Evolutionary conservation across 805 yeast species (phyloP).

Genomic region (Yarrowia sp.): DNA sequence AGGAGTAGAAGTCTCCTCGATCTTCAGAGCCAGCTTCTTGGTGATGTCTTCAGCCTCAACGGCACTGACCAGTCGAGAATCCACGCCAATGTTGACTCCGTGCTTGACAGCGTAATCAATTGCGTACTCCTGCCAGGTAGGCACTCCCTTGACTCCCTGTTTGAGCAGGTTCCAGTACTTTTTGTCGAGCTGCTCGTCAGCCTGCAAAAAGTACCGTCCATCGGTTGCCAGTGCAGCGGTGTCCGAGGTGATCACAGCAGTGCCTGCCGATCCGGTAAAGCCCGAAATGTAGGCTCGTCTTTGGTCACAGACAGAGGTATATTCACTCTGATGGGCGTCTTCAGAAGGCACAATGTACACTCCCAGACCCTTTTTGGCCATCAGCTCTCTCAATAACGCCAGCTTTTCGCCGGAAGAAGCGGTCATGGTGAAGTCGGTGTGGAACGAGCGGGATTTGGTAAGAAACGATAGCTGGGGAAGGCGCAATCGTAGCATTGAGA

Average conservation of each 20-base stretch:
- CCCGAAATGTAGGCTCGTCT: slow-evolving; percentile 82
- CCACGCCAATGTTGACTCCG: slow-evolving; percentile 73
- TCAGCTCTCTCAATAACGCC: slow-evolving; percentile 63
- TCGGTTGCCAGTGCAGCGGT: slow-evolving; percentile 88
- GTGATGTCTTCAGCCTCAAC: slow-evolving; percentile 49
- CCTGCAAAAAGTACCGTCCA: slow-evolving; percentile 94
- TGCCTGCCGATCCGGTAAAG: slow-evolving; percentile 92
- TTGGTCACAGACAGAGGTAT: slow-evolving; percentile 80
- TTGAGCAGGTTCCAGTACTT: slow-evolving; percentile 78
- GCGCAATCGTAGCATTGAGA: slow-evolving; percentile 35
- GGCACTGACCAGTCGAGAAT: slow-evolving; percentile 74
- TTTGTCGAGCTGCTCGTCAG: slow-evolving; percentile 75
- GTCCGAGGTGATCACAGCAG: slow-evolving; percentile 77
- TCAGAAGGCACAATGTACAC: slow-evolving; percentile 84
- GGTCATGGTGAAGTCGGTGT: slow-evolving; percentile 34
- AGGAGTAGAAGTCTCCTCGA: slow-evolving; percentile 43
- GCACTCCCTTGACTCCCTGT: slow-evolving; percentile 74
- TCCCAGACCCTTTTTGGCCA: slow-evolving; percentile 69
- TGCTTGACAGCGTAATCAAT: slow-evolving; percentile 60
- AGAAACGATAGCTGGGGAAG: slow-evolving; percentile 28
- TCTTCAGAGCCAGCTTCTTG: slow-evolving; percentile 45
- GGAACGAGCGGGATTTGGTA: slow-evolving; percentile 32
- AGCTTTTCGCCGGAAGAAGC: slow-evolving; percentile 54
- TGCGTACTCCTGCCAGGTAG: slow-evolving; percentile 84
- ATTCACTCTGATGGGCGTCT: slow-evolving; percentile 94